phyloP scores from a whole-genome alignment of 2,329 filamentous ascomycete genomes.

The Colletotrichum sp. region DNA sequence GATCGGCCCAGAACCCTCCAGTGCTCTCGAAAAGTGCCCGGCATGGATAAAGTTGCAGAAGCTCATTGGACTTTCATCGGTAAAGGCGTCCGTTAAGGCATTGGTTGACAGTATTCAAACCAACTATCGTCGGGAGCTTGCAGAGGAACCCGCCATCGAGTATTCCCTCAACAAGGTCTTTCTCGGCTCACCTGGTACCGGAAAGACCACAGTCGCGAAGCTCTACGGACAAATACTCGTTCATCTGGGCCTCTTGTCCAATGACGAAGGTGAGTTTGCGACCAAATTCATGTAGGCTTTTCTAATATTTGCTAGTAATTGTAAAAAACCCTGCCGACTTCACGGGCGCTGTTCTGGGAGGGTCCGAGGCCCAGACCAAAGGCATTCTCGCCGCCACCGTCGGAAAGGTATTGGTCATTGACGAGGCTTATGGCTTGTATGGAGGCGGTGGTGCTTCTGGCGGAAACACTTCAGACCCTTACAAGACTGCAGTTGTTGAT shows the following conservation, averaged over 20 bases:
- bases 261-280: constrained; percentile 64
- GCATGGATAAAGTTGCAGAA: constrained; percentile 64
- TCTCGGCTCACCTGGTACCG: constrained; percentile 74
- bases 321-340: constrained; percentile 79
- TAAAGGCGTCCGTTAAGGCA: constrained; percentile 65
- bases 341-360: constrained; percentile 65
- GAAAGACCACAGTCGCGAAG: constrained; percentile 78
- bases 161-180: constrained; percentile 73
- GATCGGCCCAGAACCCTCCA: constrained; percentile 70
- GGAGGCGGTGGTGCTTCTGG: constrained; percentile 35
- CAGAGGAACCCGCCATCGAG: constrained; percentile 62
- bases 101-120: constrained; percentile 65
- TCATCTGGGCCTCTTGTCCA: constrained; percentile 70
- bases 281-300: background rate
- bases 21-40: constrained; percentile 52
- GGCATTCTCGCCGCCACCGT: constrained; percentile 68
- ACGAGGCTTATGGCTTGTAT: constrained; percentile 77
- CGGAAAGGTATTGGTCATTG: constrained; percentile 81
- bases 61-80: constrained; percentile 63
- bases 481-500: constrained; percentile 70
- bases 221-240: constrained; percentile 73
- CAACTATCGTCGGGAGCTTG: constrained; percentile 71
- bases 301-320: constrained; percentile 50
- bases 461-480: constrained; percentile 39
- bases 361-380: constrained; percentile 75